Percentiles rank a stretch among this genome's conserved stretches.
phyloP scores from a whole-genome alignment of 2,329 filamentous ascomycete genomes.

The Cytospora paraplurivora region DNA sequence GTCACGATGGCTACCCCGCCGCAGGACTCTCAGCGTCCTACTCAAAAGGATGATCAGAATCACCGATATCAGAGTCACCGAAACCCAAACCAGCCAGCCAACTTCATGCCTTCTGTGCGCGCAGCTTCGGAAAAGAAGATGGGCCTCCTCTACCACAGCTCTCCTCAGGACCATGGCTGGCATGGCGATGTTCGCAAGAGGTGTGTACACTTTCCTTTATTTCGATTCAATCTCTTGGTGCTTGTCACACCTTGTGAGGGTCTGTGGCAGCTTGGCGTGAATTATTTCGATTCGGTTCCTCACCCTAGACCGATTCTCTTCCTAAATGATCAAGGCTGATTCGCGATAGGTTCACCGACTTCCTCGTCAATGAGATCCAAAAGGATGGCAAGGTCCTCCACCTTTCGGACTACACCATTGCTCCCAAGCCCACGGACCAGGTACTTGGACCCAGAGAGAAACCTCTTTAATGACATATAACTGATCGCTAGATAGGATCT shows the following conservation, averaged over 20 bases:
- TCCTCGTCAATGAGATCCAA: conserved; percentile 86
- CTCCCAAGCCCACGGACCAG: conserved; percentile 13
- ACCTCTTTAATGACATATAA: not conserved
- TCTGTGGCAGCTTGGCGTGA: not conserved
- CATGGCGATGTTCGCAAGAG: conserved; percentile 48
- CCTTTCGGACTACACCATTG: conserved; percentile 47
- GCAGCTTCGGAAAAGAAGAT: conserved; percentile 39
- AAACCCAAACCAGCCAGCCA: conserved; percentile 23
- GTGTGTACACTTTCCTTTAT: conserved; percentile 34
- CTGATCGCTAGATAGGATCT: conserved; percentile 13
- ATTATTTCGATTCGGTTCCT: not conserved
- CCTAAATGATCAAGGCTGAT: conserved; percentile 18
- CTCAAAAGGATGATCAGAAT: conserved; percentile 2
- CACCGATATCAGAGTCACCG: conserved; percentile 12
- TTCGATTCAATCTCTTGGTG: not conserved
- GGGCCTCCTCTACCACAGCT: conserved; percentile 47
- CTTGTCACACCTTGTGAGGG: not conserved
- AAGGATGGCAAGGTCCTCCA: conserved; percentile 76
- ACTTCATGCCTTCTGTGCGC: conserved; percentile 33
- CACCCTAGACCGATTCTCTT: not conserved
- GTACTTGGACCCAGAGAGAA: conserved; percentile 22
- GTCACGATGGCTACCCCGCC: conserved; percentile 15
- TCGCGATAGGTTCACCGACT: conserved; percentile 74
- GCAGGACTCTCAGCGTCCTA: conserved; percentile 6
- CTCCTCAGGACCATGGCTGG: conserved; percentile 45